phyloP scores from a whole-genome alignment of 108 stramenopile species.

The Mayamaea pseudoterrestris region DNA sequence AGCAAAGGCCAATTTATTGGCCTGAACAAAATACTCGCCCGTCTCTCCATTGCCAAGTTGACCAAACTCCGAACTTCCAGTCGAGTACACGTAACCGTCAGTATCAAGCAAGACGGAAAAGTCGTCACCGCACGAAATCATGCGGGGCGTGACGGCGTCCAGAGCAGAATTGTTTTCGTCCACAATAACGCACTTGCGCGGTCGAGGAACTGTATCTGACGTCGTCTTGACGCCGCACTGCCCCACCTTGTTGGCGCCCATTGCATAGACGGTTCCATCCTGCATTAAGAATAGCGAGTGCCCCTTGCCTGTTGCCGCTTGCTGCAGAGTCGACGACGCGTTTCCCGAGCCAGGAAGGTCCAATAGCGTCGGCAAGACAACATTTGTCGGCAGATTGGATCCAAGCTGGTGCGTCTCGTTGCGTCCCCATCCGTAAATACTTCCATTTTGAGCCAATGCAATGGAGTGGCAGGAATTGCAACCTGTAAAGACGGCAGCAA shows the following conservation, averaged over 20 bases:
- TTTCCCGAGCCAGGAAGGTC: slow-evolving; percentile 6
- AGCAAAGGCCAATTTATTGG: slow-evolving; percentile 65
- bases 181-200: slow-evolving; percentile 26
- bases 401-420: slow-evolving; percentile 43
- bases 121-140: slow-evolving; percentile 75
- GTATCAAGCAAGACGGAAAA: slow-evolving; percentile 66
- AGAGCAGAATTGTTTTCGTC: too few species aligned
- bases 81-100: slow-evolving; percentile 59
- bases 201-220: slow-evolving; percentile 21
- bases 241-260: slow-evolving; percentile 60
- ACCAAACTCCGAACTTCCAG: slow-evolving; percentile 72
- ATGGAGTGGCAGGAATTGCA: slow-evolving; percentile 64
- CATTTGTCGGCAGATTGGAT: slow-evolving; percentile 15
- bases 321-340: too few species aligned
- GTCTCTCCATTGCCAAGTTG: slow-evolving; percentile 83
- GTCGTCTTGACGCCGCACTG: slow-evolving; percentile 56
- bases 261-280: slow-evolving; percentile 42
- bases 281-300: slow-evolving; percentile 51
- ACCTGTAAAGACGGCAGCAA: slow-evolving; percentile 32
- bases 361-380: slow-evolving; percentile 21
- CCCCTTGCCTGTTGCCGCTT: slow-evolving; percentile 71
- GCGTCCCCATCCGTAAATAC: slow-evolving; percentile 79
- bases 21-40: slow-evolving; percentile 77
- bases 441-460: slow-evolving; percentile 41
- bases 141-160: too few species aligned